Conservation (phyloP, 345 rosid genomes). For the Turnera subulata region DNA sequence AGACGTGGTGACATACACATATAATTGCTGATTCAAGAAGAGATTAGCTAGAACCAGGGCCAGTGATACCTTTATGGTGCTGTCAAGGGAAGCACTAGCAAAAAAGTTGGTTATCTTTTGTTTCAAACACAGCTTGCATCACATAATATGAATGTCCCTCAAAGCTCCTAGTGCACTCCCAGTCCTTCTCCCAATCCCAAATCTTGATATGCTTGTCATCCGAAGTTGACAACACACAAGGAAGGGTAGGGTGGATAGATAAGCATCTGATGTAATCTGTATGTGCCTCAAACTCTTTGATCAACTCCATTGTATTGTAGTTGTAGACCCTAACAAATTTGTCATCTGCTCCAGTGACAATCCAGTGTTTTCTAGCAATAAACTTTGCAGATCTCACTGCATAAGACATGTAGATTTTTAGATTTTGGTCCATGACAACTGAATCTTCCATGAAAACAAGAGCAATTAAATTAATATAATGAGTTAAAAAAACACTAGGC, state of each 20-base stretch:
- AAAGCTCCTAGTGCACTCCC: slow-evolving; percentile 27
- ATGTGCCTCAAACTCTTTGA: slow-evolving; percentile 38
- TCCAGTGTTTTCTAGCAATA: slow-evolving; percentile 32
- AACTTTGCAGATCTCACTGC: slow-evolving; percentile 41
- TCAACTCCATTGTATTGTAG: slow-evolving; percentile 25
- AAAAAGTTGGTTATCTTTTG: slow-evolving; percentile 13
- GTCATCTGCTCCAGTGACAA: slow-evolving; percentile 36
- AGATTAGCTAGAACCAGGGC: neutral
- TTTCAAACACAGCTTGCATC: slow-evolving; percentile 29
- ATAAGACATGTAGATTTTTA: neutral
- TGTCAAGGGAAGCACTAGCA: slow-evolving; percentile 40
- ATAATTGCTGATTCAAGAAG: neutral
- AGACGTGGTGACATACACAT: neutral
- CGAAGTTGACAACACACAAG: slow-evolving; percentile 30
- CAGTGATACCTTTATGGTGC: slow-evolving; percentile 24
- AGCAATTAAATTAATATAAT: too few species aligned
- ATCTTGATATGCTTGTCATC: slow-evolving; percentile 33
- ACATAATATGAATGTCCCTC: slow-evolving; percentile 44
- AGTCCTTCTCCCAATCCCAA: slow-evolving; percentile 49
- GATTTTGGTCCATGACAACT: neutral
- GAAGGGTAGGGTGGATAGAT: slow-evolving; percentile 27
- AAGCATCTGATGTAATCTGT: slow-evolving; percentile 31
- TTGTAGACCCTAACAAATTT: slow-evolving; percentile 26
- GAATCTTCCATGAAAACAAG: too few species aligned
- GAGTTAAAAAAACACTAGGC: too few species aligned